Percentiles rank a stretch among this genome's conserved stretches.
phyloP scores from a whole-genome alignment of 2,329 filamentous ascomycete genomes.

The Lithohypha guttulata region DNA sequence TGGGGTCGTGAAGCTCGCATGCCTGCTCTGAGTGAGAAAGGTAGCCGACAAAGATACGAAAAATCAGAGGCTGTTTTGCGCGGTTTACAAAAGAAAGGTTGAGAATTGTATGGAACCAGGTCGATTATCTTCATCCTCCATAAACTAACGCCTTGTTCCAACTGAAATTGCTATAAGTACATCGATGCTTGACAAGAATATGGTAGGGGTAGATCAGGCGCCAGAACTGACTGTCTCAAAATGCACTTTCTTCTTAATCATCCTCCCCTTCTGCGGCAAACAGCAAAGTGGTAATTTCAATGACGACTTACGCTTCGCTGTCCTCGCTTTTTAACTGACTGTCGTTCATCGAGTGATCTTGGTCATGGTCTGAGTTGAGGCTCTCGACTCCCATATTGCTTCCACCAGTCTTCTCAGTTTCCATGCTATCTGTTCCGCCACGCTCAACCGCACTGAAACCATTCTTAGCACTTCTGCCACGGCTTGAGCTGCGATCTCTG shows the following conservation, averaged over 20 bases:
- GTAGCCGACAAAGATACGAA: slow-evolving; percentile 5
- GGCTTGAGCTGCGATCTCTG: slow-evolving; percentile 23
- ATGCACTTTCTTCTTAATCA: not conserved
- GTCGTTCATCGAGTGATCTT: slow-evolving; percentile 6
- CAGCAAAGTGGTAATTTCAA: slow-evolving; percentile 1
- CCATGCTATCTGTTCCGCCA: slow-evolving; percentile 12
- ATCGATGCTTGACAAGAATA: not conserved
- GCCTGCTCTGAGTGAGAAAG: slow-evolving; percentile 8
- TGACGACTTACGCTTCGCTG: slow-evolving; percentile 10
- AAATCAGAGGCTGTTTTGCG: slow-evolving; percentile 6
- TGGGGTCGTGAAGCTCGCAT: not conserved
- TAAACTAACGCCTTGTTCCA: not conserved
- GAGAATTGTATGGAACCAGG: not conserved
- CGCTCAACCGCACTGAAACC: slow-evolving; percentile 18
- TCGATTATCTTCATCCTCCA: not conserved
- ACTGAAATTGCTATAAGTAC: not conserved
- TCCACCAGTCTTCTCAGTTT: slow-evolving; percentile 10
- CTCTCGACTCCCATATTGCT: slow-evolving; percentile 9
- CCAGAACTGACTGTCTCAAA: not conserved
- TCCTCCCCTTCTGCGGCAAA: slow-evolving; percentile 3
- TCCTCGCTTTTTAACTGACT: slow-evolving; percentile 5
- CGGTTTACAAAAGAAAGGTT: not conserved
- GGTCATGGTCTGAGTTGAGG: slow-evolving; percentile 8
- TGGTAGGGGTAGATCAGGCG: not conserved
- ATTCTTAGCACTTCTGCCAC: slow-evolving; percentile 13